These are phyloP conservation scores for Solanum sejunctum DNA, from an alignment of 257 asterid genomes.

Conservation along the genomic window DNA sequence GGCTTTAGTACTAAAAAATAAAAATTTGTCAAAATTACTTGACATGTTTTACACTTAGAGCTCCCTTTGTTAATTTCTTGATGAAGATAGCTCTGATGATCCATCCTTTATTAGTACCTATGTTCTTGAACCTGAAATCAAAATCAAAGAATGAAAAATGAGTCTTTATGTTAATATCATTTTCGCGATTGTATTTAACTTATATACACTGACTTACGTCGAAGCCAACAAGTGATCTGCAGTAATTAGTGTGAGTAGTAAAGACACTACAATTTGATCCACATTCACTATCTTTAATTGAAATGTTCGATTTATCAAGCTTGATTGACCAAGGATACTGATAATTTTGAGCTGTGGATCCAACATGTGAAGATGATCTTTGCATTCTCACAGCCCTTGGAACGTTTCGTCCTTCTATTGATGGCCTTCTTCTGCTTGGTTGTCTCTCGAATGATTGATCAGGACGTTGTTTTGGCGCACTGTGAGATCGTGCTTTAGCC, in stretches of 20 bases:
- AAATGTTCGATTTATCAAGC: conserved; percentile 66
- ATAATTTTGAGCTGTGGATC: conserved; percentile 44
- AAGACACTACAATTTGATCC: conserved; percentile 72
- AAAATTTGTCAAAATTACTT: neutral
- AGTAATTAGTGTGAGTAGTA: conserved; percentile 48
- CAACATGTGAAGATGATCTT: conserved; percentile 80
- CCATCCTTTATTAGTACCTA: conserved; percentile 18
- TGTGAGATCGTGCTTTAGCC: conserved; percentile 87
- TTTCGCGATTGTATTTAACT: neutral
- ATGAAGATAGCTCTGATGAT: neutral
- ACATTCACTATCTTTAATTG: conserved; percentile 78
- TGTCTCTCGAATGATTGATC: conserved; percentile 58
- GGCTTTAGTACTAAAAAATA: neutral
- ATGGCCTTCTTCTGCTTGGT: conserved; percentile 55
- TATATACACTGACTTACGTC: conserved; percentile 22
- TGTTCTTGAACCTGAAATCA: conserved; percentile 48
- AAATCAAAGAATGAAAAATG: neutral
- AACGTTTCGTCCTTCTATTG: conserved; percentile 78
- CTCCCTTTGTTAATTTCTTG: neutral
- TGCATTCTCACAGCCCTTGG: conserved; percentile 90
- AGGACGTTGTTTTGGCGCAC: conserved; percentile 97
- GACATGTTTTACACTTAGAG: neutral
- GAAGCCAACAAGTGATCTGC: conserved; percentile 78
- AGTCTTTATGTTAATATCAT: neutral
- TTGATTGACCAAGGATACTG: conserved; percentile 85